phyloP scores from a whole-genome alignment of 495 filamentous ascomycete species.

The Podospora pseudoanserina region DNA sequence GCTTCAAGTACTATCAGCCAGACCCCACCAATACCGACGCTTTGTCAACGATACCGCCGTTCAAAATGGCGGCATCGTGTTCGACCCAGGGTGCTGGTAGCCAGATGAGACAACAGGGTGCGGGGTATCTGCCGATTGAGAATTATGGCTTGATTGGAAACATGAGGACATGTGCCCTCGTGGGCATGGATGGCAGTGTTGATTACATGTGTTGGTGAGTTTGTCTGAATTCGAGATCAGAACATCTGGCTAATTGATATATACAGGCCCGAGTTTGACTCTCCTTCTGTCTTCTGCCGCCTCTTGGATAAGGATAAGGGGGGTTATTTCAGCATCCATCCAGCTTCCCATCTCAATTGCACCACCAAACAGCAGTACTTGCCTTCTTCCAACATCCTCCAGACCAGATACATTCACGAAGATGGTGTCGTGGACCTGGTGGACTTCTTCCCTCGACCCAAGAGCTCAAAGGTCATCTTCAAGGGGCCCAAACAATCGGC shows the following conservation, averaged over 20 bases:
- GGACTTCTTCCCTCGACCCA: constrained; percentile 68
- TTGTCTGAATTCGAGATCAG: not conserved
- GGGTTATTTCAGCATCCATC: constrained; percentile 63
- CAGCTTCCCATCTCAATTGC: constrained; percentile 40
- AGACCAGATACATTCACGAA: constrained; percentile 67
- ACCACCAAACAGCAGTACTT: constrained; percentile 69
- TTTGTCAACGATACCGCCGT: not conserved
- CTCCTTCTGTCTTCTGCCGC: constrained; percentile 62
- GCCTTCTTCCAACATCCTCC: constrained; percentile 65
- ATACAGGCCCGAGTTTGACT: constrained; percentile 62
- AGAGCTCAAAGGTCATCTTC: constrained; percentile 39
- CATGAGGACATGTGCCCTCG: constrained; percentile 71
- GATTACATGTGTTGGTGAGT: constrained; percentile 73
- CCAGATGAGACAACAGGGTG: constrained; percentile 27
- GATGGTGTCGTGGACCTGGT: constrained; percentile 65
- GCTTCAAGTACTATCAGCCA: not conserved
- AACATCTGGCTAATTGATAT: constrained; percentile 6
- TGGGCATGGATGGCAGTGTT: constrained; percentile 65
- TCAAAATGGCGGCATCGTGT: constrained; percentile 21
- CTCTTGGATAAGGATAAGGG: constrained; percentile 68
- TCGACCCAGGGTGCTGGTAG: constrained; percentile 21
- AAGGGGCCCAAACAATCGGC: constrained; percentile 44
- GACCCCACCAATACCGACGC: not conserved
- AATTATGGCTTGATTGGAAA: constrained; percentile 75
- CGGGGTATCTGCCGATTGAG: constrained; percentile 62